These are phyloP conservation scores for Fusarium hostae DNA, from an alignment of 2,329 filamentous ascomycete species.

Conservation along the genomic window DNA sequence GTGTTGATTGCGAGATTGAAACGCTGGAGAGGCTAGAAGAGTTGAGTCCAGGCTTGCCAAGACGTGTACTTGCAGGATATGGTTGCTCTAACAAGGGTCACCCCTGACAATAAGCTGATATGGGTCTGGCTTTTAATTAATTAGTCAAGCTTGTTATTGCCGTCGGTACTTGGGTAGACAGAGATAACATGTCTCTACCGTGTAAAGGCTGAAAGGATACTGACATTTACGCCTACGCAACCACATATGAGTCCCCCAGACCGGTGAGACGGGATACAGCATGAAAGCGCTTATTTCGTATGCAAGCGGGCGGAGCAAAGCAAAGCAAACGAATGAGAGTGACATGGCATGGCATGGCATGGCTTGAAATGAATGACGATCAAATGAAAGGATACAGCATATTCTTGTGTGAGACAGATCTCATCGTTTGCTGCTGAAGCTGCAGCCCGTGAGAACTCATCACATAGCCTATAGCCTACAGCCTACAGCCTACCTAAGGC, in stretches of 20 bases:
- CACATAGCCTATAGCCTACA: neutral
- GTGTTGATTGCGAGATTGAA: neutral
- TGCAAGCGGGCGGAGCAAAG: neutral
- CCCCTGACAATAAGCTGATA: neutral
- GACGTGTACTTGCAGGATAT: slow-evolving; percentile 8
- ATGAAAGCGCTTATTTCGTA: neutral
- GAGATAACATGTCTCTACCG: neutral
- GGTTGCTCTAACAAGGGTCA: neutral
- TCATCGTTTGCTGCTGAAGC: neutral
- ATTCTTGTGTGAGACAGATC: slow-evolving; percentile 3
- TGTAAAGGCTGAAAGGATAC: neutral
- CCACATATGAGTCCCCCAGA: neutral
- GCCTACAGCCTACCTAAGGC: neutral
- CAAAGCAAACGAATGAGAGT: neutral
- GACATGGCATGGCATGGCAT: neutral
- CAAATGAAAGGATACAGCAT: neutral
- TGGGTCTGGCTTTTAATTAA: neutral
- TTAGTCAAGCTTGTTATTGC: neutral
- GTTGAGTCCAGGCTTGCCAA: slow-evolving; percentile 5
- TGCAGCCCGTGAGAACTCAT: neutral
- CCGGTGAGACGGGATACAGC: slow-evolving; percentile 16
- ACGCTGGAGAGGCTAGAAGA: neutral
- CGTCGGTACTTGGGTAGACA: neutral
- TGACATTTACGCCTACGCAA: neutral
- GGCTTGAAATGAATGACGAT: neutral